Evolutionary conservation across 2,329 filamentous ascomycete genomes (phyloP), one percentile per base, ranked within the genome.

Genomic region (Xylariaceae sp.): DNA sequence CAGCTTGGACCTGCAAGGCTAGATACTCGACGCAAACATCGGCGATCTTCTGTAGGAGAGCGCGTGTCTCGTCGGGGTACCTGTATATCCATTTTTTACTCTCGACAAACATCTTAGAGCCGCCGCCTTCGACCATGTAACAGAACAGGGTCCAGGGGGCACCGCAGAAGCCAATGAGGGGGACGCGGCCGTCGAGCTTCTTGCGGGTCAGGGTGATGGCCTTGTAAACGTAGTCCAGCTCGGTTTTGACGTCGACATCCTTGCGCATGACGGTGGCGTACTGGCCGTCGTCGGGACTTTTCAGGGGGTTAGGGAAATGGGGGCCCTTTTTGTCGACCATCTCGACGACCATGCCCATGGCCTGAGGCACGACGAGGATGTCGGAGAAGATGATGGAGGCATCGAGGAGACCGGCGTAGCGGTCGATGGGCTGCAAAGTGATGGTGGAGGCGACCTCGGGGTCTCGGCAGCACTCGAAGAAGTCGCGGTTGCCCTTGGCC

Each of bases 311-410:
- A 0, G 94, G 94, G 71, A 99, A 99, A 69, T 95, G 89, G 11
- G 94, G 94, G 0, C 94, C 94, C 72, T 96, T 95, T 75, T 94
- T 95, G 71, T 97, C 92, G 11, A 97, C 80, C 94, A 99, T 99
- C 71, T 97, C 89, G 28, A 99, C 94, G n/a, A 81, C 80, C 94
- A 99, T 99, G 1, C 94, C 94, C 84, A 99, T 89, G 31, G 94
- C 94, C 75, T 99, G 94, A 0, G 94, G 94, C 57, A 99, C 92
- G 42, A 99, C 94, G 36, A 99, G 83, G 60, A 99, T 99, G 69
- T 99, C 94, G 51, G 90, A 96, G 79, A 99, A 99, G 71, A 99
- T 99, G 66, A 99, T 99, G 54, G 94, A 92, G 28, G 91, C 93
- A 71, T 99, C 94, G 63, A 99, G 84, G 56, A 99, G 86, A 41